phyloP scores from a whole-genome alignment of 2,329 filamentous ascomycete species.

The Exophiala dermatitidis region DNA sequence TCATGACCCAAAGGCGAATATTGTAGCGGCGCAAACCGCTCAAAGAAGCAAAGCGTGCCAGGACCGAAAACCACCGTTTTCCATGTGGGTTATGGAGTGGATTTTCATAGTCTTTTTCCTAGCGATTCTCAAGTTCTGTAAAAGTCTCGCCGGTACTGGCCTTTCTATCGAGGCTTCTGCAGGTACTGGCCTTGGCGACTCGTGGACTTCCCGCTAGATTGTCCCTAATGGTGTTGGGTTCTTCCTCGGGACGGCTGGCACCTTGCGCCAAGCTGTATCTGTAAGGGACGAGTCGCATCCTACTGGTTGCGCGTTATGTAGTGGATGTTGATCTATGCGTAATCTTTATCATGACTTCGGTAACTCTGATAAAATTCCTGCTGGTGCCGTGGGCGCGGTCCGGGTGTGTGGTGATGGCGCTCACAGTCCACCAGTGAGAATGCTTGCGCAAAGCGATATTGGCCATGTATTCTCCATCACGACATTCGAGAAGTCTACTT shows the following conservation, averaged over 20 bases:
- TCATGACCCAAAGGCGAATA: neutral
- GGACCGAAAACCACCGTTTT: neutral
- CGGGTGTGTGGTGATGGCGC: neutral
- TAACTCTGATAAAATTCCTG: conserved; percentile 9
- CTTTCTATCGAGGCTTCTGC: neutral
- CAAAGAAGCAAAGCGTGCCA: conserved; percentile 3
- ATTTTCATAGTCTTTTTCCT: neutral
- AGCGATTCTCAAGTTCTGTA: neutral
- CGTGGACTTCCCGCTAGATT: neutral
- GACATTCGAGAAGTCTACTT: conserved; percentile 4
- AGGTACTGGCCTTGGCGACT: neutral
- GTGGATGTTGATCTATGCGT: conserved; percentile 11
- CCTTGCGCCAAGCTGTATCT: conserved; percentile 2
- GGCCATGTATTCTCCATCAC: conserved; percentile 8
- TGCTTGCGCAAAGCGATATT: conserved; percentile 4
- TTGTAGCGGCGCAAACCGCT: conserved; percentile 5
- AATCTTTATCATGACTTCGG: conserved; percentile 16
- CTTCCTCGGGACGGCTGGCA: neutral
- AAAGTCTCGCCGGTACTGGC: neutral
- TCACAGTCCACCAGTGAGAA: conserved; percentile 8
- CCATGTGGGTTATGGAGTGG: neutral
- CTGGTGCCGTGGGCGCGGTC: neutral
- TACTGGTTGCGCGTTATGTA: conserved; percentile 16
- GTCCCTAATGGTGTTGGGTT: neutral
- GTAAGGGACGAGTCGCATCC: conserved; percentile 5